Conservation (phyloP, 805 yeast species). For the Barnettozyma wickerhamii region DNA sequence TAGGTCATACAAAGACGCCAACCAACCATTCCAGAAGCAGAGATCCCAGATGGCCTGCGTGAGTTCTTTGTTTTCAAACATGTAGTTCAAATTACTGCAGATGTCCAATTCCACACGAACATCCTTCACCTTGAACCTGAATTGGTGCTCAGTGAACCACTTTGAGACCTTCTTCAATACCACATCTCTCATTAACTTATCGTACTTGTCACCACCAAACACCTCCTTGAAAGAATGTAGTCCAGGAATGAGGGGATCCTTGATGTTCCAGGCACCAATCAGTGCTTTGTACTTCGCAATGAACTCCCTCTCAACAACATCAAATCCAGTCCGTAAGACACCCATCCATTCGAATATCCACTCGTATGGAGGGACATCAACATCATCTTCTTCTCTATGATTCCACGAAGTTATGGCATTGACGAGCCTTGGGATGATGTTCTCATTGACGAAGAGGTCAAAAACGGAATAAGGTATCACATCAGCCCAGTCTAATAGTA, state of each 20-base stretch:
- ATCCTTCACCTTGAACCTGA: conserved; percentile 7
- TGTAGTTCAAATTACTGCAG: conserved; percentile 16
- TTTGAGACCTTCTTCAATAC: background rate
- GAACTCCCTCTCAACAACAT: conserved; percentile 22
- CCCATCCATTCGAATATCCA: conserved; percentile 38
- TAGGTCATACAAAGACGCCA: conserved; percentile 11
- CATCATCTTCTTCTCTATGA: background rate
- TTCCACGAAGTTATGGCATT: conserved; percentile 35
- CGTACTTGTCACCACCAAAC: conserved; percentile 23
- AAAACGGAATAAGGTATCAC: conserved; percentile 29
- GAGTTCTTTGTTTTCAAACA: conserved; percentile 5
- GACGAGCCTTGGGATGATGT: conserved; percentile 36
- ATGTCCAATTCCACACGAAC: conserved; percentile 13
- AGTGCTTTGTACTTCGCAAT: conserved; percentile 18
- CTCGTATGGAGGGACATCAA: conserved; percentile 16
- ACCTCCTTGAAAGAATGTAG: conserved; percentile 32
- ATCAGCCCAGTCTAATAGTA: conserved; percentile 39
- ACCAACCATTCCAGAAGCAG: conserved; percentile 32
- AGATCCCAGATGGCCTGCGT: conserved; percentile 26
- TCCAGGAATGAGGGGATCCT: conserved; percentile 13
- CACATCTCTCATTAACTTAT: conserved; percentile 14
- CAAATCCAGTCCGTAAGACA: conserved; percentile 20
- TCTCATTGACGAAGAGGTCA: conserved; percentile 26
- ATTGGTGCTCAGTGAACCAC: conserved; percentile 2
- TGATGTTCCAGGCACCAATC: conserved; percentile 18